A percentile compares a stretch with the other conserved stretches of the same genome.
These are phyloP conservation scores for Quambalaria eucalypti DNA, from an alignment of 1,284 basidiomycete genomes.

Conservation along the genomic window DNA sequence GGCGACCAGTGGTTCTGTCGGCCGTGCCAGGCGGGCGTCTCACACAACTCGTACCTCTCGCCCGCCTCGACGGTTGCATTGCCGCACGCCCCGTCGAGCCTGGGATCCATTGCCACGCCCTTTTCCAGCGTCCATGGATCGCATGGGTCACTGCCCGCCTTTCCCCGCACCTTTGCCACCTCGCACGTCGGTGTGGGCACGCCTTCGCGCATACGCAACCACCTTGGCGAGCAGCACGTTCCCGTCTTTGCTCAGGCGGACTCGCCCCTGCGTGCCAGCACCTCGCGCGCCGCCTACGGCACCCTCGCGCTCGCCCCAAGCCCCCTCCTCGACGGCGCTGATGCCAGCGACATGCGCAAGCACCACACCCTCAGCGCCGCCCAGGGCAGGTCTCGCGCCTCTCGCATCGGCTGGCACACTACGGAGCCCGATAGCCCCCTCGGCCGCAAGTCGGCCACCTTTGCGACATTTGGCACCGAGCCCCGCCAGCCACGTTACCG, in stretches of 20 bases:
- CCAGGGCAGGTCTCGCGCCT: slow-evolving; percentile 24
- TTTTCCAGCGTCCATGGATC: background rate
- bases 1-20: slow-evolving; percentile 44
- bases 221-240: background rate
- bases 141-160: background rate
- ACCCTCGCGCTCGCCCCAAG: slow-evolving; percentile 27
- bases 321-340: slow-evolving; percentile 18
- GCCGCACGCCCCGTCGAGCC: background rate
- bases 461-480: background rate
- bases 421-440: slow-evolving; percentile 35
- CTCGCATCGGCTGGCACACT: slow-evolving; percentile 25
- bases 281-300: background rate
- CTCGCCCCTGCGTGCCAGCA: background rate
- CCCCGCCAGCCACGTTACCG: background rate
- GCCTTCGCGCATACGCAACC: no score
- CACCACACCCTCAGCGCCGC: no score
- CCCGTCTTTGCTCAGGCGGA: slow-evolving; percentile 1
- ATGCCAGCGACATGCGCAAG: background rate
- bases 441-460: slow-evolving; percentile 17
- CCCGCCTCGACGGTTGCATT: background rate
- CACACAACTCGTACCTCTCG: background rate
- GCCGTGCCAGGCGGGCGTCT: background rate
- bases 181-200: background rate
- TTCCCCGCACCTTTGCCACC: background rate
- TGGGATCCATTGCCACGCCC: background rate